These are phyloP conservation scores for Xylaria sp. DNA, from an alignment of 2,329 filamentous ascomycete genomes.

Conservation along the genomic window DNA sequence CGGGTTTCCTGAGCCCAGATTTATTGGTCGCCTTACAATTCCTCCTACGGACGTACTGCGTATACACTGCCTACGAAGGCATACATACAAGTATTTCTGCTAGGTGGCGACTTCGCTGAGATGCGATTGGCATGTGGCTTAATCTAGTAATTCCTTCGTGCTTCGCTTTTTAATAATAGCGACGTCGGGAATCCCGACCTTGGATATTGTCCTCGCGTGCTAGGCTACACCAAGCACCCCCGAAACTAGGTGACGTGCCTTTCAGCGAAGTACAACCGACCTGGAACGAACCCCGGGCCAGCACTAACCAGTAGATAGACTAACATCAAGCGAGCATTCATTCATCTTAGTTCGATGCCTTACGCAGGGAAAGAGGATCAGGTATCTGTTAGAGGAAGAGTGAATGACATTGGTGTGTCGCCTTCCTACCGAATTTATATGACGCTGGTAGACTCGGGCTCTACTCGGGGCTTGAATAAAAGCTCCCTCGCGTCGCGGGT, in stretches of 20 bases:
- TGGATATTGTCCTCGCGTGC: not conserved
- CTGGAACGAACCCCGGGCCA: not conserved
- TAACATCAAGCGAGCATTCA: not conserved
- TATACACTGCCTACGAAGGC: no score
- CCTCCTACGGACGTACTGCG: no score
- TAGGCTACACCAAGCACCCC: no score
- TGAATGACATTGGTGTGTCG: not conserved
- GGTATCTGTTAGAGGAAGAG: not conserved
- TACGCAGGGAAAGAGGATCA: not conserved
- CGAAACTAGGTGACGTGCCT: no score
- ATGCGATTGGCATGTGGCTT: not conserved
- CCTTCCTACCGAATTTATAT: not conserved
- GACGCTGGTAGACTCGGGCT: not conserved
- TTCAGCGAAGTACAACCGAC: no score
- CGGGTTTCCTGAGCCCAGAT: not conserved
- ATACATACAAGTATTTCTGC: not conserved
- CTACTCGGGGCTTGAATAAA: no score
- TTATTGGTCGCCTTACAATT: constrained; percentile 5
- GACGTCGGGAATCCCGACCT: not conserved
- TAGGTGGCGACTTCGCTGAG: not conserved
- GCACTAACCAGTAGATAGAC: not conserved
- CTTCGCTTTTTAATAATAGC: constrained; percentile 10
- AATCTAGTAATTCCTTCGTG: not conserved
- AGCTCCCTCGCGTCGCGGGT: not conserved
- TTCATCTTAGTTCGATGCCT: not conserved